A percentile compares a stretch with the other conserved stretches of the same genome.
Evolutionary conservation across 305 asterid species (phyloP).

Genomic region (Rubia tinctorum): DNA sequence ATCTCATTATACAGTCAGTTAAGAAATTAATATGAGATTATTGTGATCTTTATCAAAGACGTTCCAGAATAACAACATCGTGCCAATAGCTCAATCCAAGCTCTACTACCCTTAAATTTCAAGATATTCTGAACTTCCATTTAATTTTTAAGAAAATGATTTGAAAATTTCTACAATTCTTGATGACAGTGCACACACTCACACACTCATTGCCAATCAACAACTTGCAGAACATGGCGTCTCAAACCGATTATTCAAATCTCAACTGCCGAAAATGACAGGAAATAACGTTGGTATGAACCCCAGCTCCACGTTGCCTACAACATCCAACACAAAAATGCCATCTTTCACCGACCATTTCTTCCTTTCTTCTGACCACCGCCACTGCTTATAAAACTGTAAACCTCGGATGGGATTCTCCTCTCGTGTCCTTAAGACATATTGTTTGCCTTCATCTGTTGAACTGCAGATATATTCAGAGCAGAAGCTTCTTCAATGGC

Average conservation of each 20-base stretch:
- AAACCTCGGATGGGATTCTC: slow-evolving; percentile 33
- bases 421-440: slow-evolving; percentile 17
- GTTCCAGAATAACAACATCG: too few species aligned
- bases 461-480: slow-evolving; percentile 3
- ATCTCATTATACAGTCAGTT: too few species aligned
- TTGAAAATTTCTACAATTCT: too few species aligned
- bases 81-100: too few species aligned
- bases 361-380: background rate
- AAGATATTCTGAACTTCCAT: too few species aligned
- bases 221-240: background rate
- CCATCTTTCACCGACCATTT: slow-evolving; percentile 1
- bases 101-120: too few species aligned
- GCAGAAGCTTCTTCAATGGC: slow-evolving; percentile 28
- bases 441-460: slow-evolving; percentile 22
- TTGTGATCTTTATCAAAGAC: too few species aligned
- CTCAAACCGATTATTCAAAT: background rate
- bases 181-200: slow-evolving; percentile 1
- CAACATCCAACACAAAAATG: background rate
- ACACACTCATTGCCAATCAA: background rate
- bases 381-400: slow-evolving; percentile 2
- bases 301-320: slow-evolving; percentile 3
- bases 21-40: too few species aligned
- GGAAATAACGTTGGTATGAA: background rate
- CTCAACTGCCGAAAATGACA: background rate
- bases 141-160: too few species aligned